These are phyloP conservation scores for Phytophthora melonis DNA, from an alignment of 352 stramenopile species.

Conservation along the genomic window DNA sequence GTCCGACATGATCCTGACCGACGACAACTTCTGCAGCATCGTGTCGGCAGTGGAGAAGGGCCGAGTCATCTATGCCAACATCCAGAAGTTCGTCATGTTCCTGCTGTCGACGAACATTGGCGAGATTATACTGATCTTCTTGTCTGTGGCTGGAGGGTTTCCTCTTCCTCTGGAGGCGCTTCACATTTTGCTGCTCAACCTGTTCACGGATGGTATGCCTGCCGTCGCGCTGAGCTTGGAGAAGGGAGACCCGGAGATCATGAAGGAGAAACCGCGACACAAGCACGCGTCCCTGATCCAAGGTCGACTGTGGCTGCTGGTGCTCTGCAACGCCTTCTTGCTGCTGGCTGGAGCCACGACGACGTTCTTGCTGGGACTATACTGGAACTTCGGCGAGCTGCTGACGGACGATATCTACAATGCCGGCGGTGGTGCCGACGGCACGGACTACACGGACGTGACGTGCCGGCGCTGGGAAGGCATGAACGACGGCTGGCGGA, in stretches of 20 bases:
- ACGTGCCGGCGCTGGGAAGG: slow-evolving; percentile 68
- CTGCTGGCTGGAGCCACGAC: slow-evolving; percentile 53
- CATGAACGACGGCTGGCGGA: slow-evolving; percentile 54
- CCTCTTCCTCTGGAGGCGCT: slow-evolving; percentile 94
- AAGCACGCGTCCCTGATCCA: slow-evolving; percentile 68
- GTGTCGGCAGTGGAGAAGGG: slow-evolving; percentile 97
- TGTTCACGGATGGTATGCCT: slow-evolving; percentile 97
- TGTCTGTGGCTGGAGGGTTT: slow-evolving; percentile 64
- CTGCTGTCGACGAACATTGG: slow-evolving; percentile 98
- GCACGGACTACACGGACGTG: slow-evolving; percentile 63
- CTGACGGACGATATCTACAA: slow-evolving; percentile 64
- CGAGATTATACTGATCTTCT: slow-evolving; percentile 91
- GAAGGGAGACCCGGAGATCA: slow-evolving; percentile 72
- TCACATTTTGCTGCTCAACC: slow-evolving; percentile 99
- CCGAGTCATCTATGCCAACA: slow-evolving; percentile 98
- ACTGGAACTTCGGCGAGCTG: slow-evolving; percentile 77
- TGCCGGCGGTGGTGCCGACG: slow-evolving; percentile 47
- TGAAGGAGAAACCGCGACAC: slow-evolving; percentile 65
- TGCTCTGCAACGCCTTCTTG: slow-evolving; percentile 65
- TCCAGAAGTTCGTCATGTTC: slow-evolving; percentile 99
- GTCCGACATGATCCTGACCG: slow-evolving; percentile 98
- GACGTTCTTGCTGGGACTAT: slow-evolving; percentile 68
- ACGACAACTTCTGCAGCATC: slow-evolving; percentile 99
- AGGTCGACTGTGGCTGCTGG: slow-evolving; percentile 71
- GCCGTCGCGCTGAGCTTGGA: slow-evolving; percentile 79